These are phyloP conservation scores for Eucalyptus leucophloia DNA, from an alignment of 345 rosid genomes.

Conservation along the genomic window DNA sequence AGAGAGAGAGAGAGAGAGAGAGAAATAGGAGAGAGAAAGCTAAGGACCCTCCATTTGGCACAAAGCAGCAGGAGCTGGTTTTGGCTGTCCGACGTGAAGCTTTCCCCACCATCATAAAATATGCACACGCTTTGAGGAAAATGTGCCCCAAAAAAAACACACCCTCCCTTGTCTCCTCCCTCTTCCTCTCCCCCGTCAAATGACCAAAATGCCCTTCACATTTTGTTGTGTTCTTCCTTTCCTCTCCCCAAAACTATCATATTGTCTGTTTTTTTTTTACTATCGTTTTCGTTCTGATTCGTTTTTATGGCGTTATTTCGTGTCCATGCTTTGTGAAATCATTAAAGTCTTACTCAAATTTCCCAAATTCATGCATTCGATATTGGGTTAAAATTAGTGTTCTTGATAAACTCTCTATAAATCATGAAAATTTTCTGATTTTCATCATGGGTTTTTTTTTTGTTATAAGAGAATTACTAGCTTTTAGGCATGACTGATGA, in stretches of 20 bases:
- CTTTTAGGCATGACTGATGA: not conserved
- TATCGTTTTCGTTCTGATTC: not conserved
- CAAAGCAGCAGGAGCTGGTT: constrained; percentile 13
- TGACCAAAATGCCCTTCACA: not conserved
- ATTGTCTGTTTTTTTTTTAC: not conserved
- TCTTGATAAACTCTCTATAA: not conserved
- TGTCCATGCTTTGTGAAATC: not conserved
- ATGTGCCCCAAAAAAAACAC: constrained; percentile 1
- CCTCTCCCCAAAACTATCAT: not conserved
- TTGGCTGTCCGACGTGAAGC: constrained; percentile 42
- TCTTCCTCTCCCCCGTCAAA: not conserved
- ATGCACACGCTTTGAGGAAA: not conserved
- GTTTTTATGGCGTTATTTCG: not conserved
- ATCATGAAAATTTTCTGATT: not conserved
- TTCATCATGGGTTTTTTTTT: not conserved
- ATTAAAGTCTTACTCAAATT: not conserved
- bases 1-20: not conserved
- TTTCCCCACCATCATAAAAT: constrained; percentile 31
- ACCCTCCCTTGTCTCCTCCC: not conserved
- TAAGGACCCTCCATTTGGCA: constrained; percentile 44
- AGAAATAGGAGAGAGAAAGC: not conserved
- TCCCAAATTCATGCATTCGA: not conserved
- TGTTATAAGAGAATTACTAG: not conserved
- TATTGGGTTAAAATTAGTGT: not conserved
- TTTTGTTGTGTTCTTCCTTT: not conserved